A percentile compares a stretch with the other conserved stretches of the same genome.
These are phyloP conservation scores for Coemansia umbellata DNA, from an alignment of 192 early-diverging fungal species.

Conservation along the genomic window DNA sequence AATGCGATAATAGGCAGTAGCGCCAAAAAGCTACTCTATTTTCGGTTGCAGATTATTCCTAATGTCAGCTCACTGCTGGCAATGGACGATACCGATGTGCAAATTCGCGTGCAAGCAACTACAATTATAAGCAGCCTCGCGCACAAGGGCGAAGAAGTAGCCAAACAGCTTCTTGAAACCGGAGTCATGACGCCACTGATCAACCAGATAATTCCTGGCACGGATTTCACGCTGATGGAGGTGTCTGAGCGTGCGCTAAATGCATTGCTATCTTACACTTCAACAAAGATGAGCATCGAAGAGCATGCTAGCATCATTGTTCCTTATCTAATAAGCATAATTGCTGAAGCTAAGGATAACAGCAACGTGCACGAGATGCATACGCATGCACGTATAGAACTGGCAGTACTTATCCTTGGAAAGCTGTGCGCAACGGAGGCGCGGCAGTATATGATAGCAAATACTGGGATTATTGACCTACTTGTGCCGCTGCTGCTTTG, in stretches of 20 bases:
- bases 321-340: constrained; percentile 30
- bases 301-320: constrained; percentile 21
- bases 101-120: constrained; percentile 42
- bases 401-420: constrained; percentile 38
- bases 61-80: constrained; percentile 32
- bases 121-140: constrained; percentile 42
- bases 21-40: constrained; percentile 41
- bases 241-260: constrained; percentile 44
- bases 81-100: constrained; percentile 27
- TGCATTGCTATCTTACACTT: constrained; percentile 33
- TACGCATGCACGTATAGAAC: constrained; percentile 35
- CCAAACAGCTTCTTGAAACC: constrained; percentile 18
- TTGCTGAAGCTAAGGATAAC: constrained; percentile 12
- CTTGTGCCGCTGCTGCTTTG: constrained; percentile 26
- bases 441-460: constrained; percentile 43
- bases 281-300: constrained; percentile 20
- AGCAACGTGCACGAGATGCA: constrained; percentile 19
- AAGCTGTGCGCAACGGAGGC: constrained; percentile 41
- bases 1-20: constrained; percentile 50
- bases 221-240: constrained; percentile 26
- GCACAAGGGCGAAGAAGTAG: constrained; percentile 30
- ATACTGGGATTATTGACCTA: constrained; percentile 33
- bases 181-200: constrained; percentile 38
- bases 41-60: constrained; percentile 32
- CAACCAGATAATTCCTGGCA: constrained; percentile 26